Evolutionary conservation across 768 basidiomycete genomes (phyloP), one percentile per base, ranked within the genome.

Genomic region (Phanerodontia chrysosporium): DNA sequence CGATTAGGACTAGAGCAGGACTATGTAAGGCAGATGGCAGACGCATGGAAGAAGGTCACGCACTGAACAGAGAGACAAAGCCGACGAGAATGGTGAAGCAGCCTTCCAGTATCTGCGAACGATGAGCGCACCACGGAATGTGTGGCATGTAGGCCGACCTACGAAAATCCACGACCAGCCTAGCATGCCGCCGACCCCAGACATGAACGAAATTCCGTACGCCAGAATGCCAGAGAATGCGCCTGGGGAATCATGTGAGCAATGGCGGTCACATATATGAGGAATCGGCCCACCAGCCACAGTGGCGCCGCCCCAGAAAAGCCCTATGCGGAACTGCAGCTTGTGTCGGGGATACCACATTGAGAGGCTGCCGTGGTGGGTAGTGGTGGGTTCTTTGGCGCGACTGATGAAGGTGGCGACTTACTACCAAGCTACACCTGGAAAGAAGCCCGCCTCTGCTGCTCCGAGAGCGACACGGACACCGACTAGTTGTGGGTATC

Each of bases 371-470:
- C 32, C 32, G 13, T 7, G 6, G 49, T 18, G 49, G 13, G 32
- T 28, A 21, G 36, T 10, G n/a, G 62, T 64, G 64, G 8, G 68
- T 62, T 13, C 64, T 45, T 6, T 66, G 62, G 18, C 36, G 36
- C 36, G 36, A 39, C 9, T 39, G 18, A 39, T 18, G 18, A 9
- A 39, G 36, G 32, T 35, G 32, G 32, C 73, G 22, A 53, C 52
- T 39, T 24, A 53, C 52, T 53, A 90, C 73, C 87, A 91, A 0
- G 82, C 79, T 9, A 89, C 84, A 25, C 87, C 87, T 10, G 89
- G 87, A 69, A 86, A 89, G 9, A 88, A 66, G 2, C 89, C 87
- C 2, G 86, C 84, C 70, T 90, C 89, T 0, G 85, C 79, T 1
- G 85, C 65, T 2, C 88, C 88, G 0, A 89, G 80, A 59, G 78